Evolutionary conservation across 2,329 filamentous ascomycete species (phyloP).

Genomic region (Trichoderma polysporum): DNA sequence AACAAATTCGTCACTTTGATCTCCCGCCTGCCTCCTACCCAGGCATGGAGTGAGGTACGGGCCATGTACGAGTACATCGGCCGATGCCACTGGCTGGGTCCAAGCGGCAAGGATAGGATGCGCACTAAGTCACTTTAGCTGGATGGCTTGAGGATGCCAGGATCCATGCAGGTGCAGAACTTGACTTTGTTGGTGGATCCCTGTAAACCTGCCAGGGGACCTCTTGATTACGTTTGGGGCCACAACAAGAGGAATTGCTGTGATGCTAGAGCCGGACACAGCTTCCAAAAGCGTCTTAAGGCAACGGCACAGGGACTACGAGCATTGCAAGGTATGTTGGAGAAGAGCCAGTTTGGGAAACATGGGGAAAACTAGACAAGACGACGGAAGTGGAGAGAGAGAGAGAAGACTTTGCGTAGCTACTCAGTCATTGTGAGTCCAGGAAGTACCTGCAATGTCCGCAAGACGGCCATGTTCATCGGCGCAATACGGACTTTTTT

Average conservation of each 20-base stretch:
- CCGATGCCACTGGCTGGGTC: background rate
- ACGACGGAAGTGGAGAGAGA: background rate
- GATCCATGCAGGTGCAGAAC: constrained; percentile 12
- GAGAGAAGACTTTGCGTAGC: too few relatives aligned
- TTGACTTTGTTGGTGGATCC: constrained; percentile 12
- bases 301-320: background rate
- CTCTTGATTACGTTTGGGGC: constrained; percentile 10
- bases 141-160: constrained; percentile 6
- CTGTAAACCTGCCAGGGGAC: constrained; percentile 7
- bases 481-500: background rate
- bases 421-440: background rate
- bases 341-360: constrained; percentile 1
- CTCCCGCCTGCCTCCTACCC: background rate
- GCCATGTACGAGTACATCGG: background rate
- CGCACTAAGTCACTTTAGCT: background rate
- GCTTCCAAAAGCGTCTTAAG: constrained; percentile 20
- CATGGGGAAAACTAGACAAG: constrained; percentile 2
- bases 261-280: constrained; percentile 18
- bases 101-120: background rate
- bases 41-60: background rate
- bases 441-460: constrained; percentile 12
- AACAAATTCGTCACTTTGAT: background rate
- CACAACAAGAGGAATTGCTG: background rate
- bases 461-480: background rate
- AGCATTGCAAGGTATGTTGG: background rate